Percentiles rank a stretch among this genome's conserved stretches.
phyloP scores from a whole-genome alignment of 345 rosid genomes.

The Hibiscus trionum region DNA sequence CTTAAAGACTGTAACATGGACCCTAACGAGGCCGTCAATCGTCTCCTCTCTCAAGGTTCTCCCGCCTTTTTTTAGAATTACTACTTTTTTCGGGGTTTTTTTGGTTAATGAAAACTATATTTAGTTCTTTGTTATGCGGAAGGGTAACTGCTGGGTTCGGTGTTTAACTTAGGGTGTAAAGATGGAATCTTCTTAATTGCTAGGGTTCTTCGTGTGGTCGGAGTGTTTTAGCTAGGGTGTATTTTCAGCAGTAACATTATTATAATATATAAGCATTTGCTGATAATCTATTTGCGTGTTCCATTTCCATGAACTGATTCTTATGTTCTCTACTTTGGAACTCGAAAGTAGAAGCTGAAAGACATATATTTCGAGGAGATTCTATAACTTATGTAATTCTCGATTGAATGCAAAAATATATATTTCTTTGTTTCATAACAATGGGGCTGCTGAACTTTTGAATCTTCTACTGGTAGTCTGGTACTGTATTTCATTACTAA shows the following conservation, averaged over 20 bases:
- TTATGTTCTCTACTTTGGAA: not conserved
- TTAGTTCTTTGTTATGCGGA: not conserved
- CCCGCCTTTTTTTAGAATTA: not conserved
- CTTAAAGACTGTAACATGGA: conserved; percentile 98
- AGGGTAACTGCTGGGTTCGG: not conserved
- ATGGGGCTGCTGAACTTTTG: not conserved
- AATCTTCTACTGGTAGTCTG: conserved; percentile 1
- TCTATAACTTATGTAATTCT: not conserved
- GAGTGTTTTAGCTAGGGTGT: not conserved
- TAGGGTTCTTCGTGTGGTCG: not conserved
- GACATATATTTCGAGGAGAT: not conserved
- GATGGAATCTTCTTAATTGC: not conserved
- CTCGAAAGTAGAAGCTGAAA: not conserved
- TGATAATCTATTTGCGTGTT: not conserved
- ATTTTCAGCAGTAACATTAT: not conserved
- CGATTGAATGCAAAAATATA: not conserved
- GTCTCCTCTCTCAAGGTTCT: conserved; percentile 89
- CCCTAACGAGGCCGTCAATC: conserved; percentile 94
- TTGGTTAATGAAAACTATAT: not conserved
- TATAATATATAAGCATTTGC: not conserved
- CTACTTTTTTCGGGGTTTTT: not conserved
- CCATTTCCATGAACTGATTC: too few relatives aligned
- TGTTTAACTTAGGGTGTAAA: not conserved
- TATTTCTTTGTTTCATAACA: not conserved
- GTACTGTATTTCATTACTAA: conserved; percentile 9